phyloP scores from a whole-genome alignment of 2,329 filamentous ascomycete genomes.

The Ceratocystis albifundus region DNA sequence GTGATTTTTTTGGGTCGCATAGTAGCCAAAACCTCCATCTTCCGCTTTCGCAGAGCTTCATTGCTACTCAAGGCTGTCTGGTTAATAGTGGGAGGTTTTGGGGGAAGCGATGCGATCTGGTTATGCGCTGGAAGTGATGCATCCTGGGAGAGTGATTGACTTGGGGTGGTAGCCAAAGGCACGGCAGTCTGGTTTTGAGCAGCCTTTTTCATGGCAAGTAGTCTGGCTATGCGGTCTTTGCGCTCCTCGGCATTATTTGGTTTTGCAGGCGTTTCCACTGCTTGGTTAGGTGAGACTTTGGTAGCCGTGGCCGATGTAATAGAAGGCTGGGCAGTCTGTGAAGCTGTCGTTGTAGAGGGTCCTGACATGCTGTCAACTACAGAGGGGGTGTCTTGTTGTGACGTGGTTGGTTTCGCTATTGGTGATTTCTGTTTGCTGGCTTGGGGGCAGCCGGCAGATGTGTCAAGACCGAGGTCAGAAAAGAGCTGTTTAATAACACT shows the following conservation, averaged over 20 bases:
- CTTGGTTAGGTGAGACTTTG: neutral
- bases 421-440: neutral
- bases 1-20: constrained; percentile 34
- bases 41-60: constrained; percentile 60
- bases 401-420: constrained; percentile 24
- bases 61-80: constrained; percentile 34
- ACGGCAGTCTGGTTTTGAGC: neutral
- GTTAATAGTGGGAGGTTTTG: constrained; percentile 2
- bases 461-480: constrained; percentile 52
- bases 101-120: neutral
- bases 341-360: neutral
- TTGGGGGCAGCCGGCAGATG: constrained; percentile 25
- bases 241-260: constrained; percentile 43
- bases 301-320: neutral
- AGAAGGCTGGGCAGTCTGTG: neutral
- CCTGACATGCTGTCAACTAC: neutral
- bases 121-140: neutral
- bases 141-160: constrained; percentile 15
- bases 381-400: neutral
- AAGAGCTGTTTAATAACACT: constrained; percentile 54
- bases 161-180: constrained; percentile 17
- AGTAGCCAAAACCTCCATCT: constrained; percentile 63
- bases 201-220: constrained; percentile 55
- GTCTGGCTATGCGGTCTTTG: constrained; percentile 64
- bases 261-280: neutral